phyloP scores from a whole-genome alignment of 2,329 filamentous ascomycete genomes.

The Calonectria henricotiae region DNA sequence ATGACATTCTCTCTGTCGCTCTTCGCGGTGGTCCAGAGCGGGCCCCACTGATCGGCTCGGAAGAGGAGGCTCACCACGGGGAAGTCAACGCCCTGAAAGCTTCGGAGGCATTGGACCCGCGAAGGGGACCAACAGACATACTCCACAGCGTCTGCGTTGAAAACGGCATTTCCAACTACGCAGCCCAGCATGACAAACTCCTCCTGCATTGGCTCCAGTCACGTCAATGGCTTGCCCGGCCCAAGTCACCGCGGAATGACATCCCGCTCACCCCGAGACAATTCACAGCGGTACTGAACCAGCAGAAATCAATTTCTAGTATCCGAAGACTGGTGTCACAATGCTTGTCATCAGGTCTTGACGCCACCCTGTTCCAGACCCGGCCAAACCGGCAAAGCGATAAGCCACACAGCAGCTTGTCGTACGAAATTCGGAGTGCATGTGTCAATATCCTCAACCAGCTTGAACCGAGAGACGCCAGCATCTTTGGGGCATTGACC shows the following conservation, averaged over 20 bases:
- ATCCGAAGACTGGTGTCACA: constrained; percentile 56
- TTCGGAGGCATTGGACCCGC: constrained; percentile 30
- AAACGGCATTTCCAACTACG: constrained; percentile 45
- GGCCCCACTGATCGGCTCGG: constrained; percentile 39
- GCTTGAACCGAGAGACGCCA: constrained; percentile 18
- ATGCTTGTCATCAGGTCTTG: constrained; percentile 48
- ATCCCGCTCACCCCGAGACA: constrained; percentile 34
- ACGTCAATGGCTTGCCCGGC: constrained; percentile 45
- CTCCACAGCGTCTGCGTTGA: constrained; percentile 46
- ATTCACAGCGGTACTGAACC: constrained; percentile 44
- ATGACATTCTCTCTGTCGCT: constrained; percentile 63
- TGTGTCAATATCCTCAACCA: constrained; percentile 46
- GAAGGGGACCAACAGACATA: constrained; percentile 23
- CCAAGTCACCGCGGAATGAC: constrained; percentile 13
- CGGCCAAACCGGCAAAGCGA: neutral
- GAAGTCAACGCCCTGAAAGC: constrained; percentile 25
- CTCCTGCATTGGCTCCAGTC: constrained; percentile 59
- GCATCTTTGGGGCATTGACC: constrained; percentile 50
- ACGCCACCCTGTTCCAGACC: constrained; percentile 42
- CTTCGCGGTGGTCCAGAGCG: constrained; percentile 52
- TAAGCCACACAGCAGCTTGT: constrained; percentile 36
- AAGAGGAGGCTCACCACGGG: constrained; percentile 35
- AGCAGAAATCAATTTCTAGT: constrained; percentile 50
- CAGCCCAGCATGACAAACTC: constrained; percentile 50
- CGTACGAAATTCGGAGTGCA: constrained; percentile 46